Percentiles rank a stretch among this genome's conserved stretches.
phyloP scores from a whole-genome alignment of 192 early-diverging fungal species.

The Umbelopsis isabellina region DNA sequence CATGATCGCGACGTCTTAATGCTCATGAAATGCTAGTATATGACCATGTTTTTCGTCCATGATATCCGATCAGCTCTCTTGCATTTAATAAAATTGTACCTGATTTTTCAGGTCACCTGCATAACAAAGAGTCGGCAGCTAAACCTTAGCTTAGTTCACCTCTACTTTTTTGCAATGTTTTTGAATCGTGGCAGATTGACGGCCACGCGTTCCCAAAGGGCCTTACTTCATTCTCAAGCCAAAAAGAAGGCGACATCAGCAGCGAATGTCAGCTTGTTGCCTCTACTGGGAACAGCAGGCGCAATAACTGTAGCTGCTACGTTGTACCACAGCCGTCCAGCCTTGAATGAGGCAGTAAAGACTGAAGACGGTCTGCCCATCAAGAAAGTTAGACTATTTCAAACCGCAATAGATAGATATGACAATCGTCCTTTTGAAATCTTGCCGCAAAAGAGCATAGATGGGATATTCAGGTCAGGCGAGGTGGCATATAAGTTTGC shows the following conservation, averaged over 20 bases:
- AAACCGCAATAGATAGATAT: background rate
- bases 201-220: background rate
- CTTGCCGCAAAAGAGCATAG: constrained; percentile 24
- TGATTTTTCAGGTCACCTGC: too few species aligned
- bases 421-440: constrained; percentile 26
- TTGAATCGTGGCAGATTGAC: too few species aligned
- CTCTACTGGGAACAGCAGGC: background rate
- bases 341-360: constrained; percentile 2
- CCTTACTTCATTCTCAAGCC: background rate
- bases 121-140: background rate
- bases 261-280: background rate
- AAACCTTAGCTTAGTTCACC: too few species aligned
- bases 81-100: too few species aligned
- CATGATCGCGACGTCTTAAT: too few species aligned
- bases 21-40: too few species aligned
- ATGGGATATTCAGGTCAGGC: constrained; percentile 22
- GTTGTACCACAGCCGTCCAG: constrained; percentile 2
- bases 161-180: too few species aligned
- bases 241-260: too few species aligned
- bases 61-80: too few species aligned
- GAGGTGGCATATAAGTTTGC: constrained; percentile 31
- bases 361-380: background rate
- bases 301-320: background rate
- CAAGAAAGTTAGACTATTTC: background rate
- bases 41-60: too few species aligned